Evolutionary conservation across 148 eudicot genomes (phyloP).

Genomic region (Arbutus unedo): DNA sequence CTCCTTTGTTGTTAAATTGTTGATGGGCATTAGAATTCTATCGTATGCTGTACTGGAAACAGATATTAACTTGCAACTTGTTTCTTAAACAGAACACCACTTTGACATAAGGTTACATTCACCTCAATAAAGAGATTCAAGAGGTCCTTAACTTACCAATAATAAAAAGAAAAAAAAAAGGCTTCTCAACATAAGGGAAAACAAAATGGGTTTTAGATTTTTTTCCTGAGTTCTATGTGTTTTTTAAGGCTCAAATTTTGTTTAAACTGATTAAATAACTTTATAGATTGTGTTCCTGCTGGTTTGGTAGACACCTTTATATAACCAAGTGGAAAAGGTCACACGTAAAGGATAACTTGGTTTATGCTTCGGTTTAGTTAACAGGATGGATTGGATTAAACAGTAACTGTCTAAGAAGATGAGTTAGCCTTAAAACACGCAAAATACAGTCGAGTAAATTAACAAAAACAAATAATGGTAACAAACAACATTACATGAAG

Average conservation of each 20-base stretch:
- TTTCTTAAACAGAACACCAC: slow-evolving; percentile 7
- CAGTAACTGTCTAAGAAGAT: background rate
- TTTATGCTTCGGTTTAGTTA: background rate
- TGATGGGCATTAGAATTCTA: background rate
- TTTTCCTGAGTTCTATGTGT: background rate
- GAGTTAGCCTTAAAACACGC: background rate
- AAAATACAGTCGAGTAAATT: background rate
- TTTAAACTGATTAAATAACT: background rate
- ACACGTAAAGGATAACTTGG: background rate
- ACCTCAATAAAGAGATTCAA: too few relatives aligned
- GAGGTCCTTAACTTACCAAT: too few relatives aligned
- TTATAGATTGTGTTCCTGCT: background rate
- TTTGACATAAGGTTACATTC: background rate
- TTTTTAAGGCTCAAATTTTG: background rate
- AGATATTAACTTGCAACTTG: background rate
- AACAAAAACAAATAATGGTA: background rate
- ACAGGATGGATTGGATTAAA: background rate
- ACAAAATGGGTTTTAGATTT: background rate
- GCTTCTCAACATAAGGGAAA: background rate
- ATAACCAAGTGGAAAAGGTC: background rate
- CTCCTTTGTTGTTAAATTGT: background rate
- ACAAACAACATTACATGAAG: background rate
- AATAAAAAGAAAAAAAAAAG: too few relatives aligned
- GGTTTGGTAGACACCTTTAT: background rate
- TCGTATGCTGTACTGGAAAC: background rate